Evolutionary conservation across 2,329 filamentous ascomycete species (phyloP), one percentile per base, ranked within the genome.

Genomic region (Pyrenochaeta sp.): DNA sequence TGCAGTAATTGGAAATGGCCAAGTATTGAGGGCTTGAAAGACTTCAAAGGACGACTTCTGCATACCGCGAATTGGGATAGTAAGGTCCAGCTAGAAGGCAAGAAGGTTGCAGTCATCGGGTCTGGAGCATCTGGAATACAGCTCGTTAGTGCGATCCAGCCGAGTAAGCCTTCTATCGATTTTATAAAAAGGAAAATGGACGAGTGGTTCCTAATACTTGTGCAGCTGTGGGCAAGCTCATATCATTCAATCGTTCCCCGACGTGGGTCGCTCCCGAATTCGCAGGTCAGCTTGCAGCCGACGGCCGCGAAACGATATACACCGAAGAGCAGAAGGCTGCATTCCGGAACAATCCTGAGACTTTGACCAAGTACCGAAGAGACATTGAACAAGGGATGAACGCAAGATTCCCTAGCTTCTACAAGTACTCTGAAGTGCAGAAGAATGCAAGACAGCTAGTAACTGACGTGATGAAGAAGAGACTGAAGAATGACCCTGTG

Each of bases 271-370:
- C 73, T 46, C 86, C 85, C 62, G 37, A 37, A 1, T 51, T 51
- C 37, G 19, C 19, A 19, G 49, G 22, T 19, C 49, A 51, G 32
- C n/a, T 13, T 2, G n/a, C 15, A 82, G 78, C 1, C 86, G 86
- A 2, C 86, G 72, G 75, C 50, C 65, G 73, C 12, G 79, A 78
- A 36, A 67, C 71, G 24, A 43, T 43, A 9, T 51, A 36, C 56
- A 68, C 75, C 9, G 77, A 77, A 49, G 64, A 70, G 10, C 61
- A 77, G 7, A 76, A 79, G 56, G 72, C 81, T 24, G 84, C 84
- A 47, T 91, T 88, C 73, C 91, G 87, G 80, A 78, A 84, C 3
- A 79, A 66, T 71, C 67, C 9, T 43, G 64, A 30, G 62, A 66
- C 32, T 71, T 69, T 48, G 47, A 55, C 22, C 50, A 47, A 13